phyloP scores from a whole-genome alignment of 1,284 basidiomycete genomes.

The Earliella scabrosa region DNA sequence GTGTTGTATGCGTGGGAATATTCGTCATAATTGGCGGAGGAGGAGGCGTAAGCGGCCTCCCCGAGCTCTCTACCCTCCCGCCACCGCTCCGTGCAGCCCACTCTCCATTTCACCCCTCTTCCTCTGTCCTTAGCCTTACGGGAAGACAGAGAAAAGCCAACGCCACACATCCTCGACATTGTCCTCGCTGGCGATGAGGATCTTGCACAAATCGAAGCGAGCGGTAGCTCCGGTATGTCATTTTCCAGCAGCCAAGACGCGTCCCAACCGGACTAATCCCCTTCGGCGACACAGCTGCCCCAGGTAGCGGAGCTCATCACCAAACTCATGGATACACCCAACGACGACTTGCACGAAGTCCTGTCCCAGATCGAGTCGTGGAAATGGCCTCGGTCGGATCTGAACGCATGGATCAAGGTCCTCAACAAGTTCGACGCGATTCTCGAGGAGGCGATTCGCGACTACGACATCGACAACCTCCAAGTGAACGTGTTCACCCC shows the following conservation, averaged over 20 bases:
- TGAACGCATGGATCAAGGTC: slow-evolving; percentile 95
- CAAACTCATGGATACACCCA: slow-evolving; percentile 65
- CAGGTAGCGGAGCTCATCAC: slow-evolving; percentile 78
- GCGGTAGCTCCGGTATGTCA: slow-evolving; percentile 65
- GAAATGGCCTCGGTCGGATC: slow-evolving; percentile 96
- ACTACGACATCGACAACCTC: slow-evolving; percentile 83
- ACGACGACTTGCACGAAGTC: slow-evolving; percentile 67
- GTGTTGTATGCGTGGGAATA: slow-evolving; percentile 25
- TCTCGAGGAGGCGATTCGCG: slow-evolving; percentile 81
- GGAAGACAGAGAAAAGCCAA: slow-evolving; percentile 16
- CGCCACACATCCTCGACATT: slow-evolving; percentile 41
- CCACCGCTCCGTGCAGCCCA: slow-evolving; percentile 19
- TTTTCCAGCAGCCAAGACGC: slow-evolving; percentile 14
- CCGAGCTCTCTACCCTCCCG: slow-evolving; percentile 19
- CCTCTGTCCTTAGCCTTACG: slow-evolving; percentile 15
- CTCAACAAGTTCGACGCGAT: slow-evolving; percentile 95
- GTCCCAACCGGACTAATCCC: slow-evolving; percentile 1
- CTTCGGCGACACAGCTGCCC: slow-evolving; percentile 56
- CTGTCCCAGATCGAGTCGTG: slow-evolving; percentile 76
- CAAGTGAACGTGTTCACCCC: slow-evolving; percentile 85
- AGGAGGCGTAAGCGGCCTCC: slow-evolving; percentile 31
- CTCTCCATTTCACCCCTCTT: slow-evolving; percentile 2
- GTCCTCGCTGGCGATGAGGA: slow-evolving; percentile 74
- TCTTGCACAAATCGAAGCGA: slow-evolving; percentile 79
- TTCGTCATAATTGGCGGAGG: slow-evolving; percentile 16